Conservation (phyloP, 176 grass and related monocot genomes). For the Ensete ventricosum region DNA sequence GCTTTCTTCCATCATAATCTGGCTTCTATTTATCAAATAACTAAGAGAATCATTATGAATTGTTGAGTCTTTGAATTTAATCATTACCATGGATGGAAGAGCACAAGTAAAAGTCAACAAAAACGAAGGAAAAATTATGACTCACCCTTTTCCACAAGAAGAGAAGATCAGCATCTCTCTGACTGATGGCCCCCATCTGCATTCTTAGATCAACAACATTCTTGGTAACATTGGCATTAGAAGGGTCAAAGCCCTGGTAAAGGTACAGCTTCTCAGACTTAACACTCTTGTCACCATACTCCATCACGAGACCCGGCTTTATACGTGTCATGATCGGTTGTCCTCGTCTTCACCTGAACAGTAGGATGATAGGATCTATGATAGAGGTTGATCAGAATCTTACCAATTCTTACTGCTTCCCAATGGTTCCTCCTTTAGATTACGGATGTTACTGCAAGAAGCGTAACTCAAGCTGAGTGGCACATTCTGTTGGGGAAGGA, state of each 20-base stretch:
- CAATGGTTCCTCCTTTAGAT: slow-evolving; percentile 73
- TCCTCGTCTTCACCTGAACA: slow-evolving; percentile 73
- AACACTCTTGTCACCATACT: slow-evolving; percentile 85
- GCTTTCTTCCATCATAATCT: too few species aligned
- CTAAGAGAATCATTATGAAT: too few species aligned
- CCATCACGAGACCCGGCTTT: slow-evolving; percentile 71
- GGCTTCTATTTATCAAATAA: too few species aligned
- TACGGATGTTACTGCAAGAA: slow-evolving; percentile 57
- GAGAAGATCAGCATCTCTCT: slow-evolving; percentile 84
- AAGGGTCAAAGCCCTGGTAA: slow-evolving; percentile 83
- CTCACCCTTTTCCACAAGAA: slow-evolving; percentile 84
- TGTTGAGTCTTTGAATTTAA: background rate
- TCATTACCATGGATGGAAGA: background rate
- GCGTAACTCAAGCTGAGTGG: background rate
- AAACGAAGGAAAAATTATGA: background rate
- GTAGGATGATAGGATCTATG: too few species aligned
- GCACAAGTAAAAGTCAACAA: background rate
- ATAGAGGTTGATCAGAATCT: slow-evolving; percentile 24
- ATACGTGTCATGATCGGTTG: slow-evolving; percentile 32
- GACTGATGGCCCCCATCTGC: slow-evolving; percentile 42
- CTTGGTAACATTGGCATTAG: slow-evolving; percentile 43
- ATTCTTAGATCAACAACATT: slow-evolving; percentile 31
- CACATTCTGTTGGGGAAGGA: too few species aligned
- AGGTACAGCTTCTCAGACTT: slow-evolving; percentile 73
- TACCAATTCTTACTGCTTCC: slow-evolving; percentile 68